Evolutionary conservation across 176 grass and related monocot species (phyloP).

Genomic region (Lolium rigidum): DNA sequence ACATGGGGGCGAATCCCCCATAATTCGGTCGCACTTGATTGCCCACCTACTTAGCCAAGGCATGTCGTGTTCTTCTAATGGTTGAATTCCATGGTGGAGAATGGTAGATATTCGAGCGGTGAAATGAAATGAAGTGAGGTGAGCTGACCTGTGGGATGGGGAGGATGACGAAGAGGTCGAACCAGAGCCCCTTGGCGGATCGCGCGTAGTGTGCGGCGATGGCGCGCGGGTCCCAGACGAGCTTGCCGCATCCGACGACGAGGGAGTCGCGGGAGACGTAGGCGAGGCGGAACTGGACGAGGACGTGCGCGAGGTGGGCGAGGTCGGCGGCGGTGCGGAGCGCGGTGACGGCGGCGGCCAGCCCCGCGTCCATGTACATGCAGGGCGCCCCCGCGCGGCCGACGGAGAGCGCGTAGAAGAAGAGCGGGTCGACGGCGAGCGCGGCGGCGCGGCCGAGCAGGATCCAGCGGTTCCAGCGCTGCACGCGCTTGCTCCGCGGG

Average conservation of each 20-base stretch:
- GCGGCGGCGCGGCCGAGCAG: slow-evolving; percentile 75
- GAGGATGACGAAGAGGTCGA: slow-evolving; percentile 96
- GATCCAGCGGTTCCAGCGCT: slow-evolving; percentile 84
- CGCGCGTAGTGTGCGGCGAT: slow-evolving; percentile 81
- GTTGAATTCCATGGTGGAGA: slow-evolving; percentile 1
- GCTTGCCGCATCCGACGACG: slow-evolving; percentile 93
- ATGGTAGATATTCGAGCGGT: not conserved
- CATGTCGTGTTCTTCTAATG: not conserved
- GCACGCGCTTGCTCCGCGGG: slow-evolving; percentile 80
- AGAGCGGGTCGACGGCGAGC: slow-evolving; percentile 84
- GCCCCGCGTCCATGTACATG: slow-evolving; percentile 63
- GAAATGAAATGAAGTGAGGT: not conserved
- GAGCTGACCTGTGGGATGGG: slow-evolving; percentile 83
- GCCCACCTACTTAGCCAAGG: not conserved
- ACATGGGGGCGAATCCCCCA: slow-evolving; percentile 25
- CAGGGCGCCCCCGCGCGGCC: slow-evolving; percentile 55
- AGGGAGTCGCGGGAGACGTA: slow-evolving; percentile 96
- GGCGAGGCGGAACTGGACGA: slow-evolving; percentile 88
- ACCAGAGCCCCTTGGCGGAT: slow-evolving; percentile 71
- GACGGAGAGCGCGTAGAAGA: slow-evolving; percentile 92
- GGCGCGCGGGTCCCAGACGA: slow-evolving; percentile 91
- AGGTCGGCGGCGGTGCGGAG: slow-evolving; percentile 77
- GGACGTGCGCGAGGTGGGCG: slow-evolving; percentile 75
- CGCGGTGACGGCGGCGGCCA: slow-evolving; percentile 62
- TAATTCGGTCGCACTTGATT: slow-evolving; percentile 40